Conservation (phyloP, 805 yeast species). For the Barnettozyma wickerhamii region DNA sequence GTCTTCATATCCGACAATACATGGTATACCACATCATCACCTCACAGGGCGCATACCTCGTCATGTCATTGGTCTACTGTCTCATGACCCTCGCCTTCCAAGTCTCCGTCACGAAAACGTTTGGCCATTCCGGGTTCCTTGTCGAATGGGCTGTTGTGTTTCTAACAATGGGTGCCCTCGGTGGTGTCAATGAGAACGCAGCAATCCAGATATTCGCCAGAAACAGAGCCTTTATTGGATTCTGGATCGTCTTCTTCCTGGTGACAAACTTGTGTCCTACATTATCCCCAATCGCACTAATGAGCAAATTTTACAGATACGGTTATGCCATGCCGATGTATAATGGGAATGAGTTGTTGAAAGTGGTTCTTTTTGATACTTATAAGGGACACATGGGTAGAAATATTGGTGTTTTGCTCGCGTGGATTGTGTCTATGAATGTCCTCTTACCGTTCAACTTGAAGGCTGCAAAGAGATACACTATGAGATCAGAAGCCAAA, state of each 20-base stretch:
- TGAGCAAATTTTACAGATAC: slow-evolving; percentile 31
- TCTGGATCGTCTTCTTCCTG: slow-evolving; percentile 66
- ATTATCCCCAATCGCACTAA: slow-evolving; percentile 46
- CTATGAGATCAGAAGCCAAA: slow-evolving; percentile 11
- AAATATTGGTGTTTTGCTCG: slow-evolving; percentile 47
- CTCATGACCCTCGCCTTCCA: slow-evolving; percentile 60
- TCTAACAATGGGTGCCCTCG: slow-evolving; percentile 63
- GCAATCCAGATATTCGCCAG: slow-evolving; percentile 44
- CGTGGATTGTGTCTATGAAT: slow-evolving; percentile 48
- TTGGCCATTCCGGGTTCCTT: slow-evolving; percentile 60
- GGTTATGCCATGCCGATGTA: slow-evolving; percentile 64
- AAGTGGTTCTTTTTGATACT: slow-evolving; percentile 50
- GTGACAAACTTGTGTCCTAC: slow-evolving; percentile 57
- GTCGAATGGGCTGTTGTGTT: slow-evolving; percentile 60
- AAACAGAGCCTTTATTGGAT: slow-evolving; percentile 61
- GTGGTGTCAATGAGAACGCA: slow-evolving; percentile 59
- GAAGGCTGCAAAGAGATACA: slow-evolving; percentile 11
- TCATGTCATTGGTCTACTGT: slow-evolving; percentile 50
- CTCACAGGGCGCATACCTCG: slow-evolving; percentile 45
- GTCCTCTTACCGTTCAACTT: slow-evolving; percentile 32
- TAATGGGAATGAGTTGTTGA: slow-evolving; percentile 50
- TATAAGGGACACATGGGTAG: slow-evolving; percentile 50
- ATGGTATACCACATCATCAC: slow-evolving; percentile 43
- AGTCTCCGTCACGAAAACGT: slow-evolving; percentile 44
- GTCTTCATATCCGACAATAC: slow-evolving; percentile 29